These are phyloP conservation scores for Typha latifolia DNA, from an alignment of 176 grass and related monocot species.

Conservation along the genomic window DNA sequence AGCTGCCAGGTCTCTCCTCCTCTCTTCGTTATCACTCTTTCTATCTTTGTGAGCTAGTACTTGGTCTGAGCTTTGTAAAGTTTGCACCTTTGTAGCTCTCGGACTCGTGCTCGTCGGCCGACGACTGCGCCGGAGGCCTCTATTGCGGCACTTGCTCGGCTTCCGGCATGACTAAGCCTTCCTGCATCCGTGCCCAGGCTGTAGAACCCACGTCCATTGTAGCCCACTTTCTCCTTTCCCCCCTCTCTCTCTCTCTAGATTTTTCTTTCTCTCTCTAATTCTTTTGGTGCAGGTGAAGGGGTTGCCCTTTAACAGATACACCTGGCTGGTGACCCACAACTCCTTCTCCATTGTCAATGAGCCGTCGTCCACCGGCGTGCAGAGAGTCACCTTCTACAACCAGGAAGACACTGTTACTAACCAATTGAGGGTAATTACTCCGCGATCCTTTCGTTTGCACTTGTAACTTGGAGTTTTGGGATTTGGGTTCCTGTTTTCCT, in stretches of 20 bases:
- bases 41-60: background rate
- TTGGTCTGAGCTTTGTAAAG: background rate
- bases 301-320: conserved; percentile 76
- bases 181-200: conserved; percentile 71
- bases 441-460: background rate
- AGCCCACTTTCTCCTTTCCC: background rate
- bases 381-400: conserved; percentile 93
- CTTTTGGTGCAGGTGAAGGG: conserved; percentile 49
- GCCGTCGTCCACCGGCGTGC: conserved; percentile 65
- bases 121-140: conserved; percentile 56
- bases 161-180: conserved; percentile 35
- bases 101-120: conserved; percentile 48
- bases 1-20: background rate
- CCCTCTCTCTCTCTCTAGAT: background rate
- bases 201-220: conserved; percentile 74
- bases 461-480: conserved; percentile 9
- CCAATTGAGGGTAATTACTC: conserved; percentile 51
- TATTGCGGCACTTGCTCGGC: conserved; percentile 86
- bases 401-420: conserved; percentile 93
- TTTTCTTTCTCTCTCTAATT: conserved; percentile 2
- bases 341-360: conserved; percentile 91
- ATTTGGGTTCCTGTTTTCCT: background rate
- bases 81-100: conserved; percentile 29
- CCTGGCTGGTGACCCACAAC: conserved; percentile 95
- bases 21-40: background rate